Base-by-base conservation (phyloP, 1,284 basidiomycete genomes). In the Trichosporon faecale region DNA sequence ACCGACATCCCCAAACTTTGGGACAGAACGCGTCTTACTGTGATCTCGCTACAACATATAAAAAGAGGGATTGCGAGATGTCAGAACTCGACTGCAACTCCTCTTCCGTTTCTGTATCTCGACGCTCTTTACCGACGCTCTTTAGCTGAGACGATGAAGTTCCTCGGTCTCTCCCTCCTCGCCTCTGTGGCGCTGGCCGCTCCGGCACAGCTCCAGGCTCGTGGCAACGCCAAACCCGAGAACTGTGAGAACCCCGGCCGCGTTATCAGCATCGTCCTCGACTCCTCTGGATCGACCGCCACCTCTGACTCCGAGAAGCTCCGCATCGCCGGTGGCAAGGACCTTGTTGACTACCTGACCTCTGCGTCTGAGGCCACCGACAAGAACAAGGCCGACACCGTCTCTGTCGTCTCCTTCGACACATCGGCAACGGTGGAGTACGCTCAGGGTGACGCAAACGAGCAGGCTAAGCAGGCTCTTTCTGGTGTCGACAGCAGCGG, bases 361-460 rank as follows among this genome's bases (percentile, higher is more conserved):
- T 60, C 55, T 3, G n/a, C 14, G 6, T 7, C 64, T 21, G 27
- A 64, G 60, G 67, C 67, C 5, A 64, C 44, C 29, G 63, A 18
- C 4, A 40, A 7, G 44, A 64, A 68, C 46, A 68, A 68, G 67
- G 67, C 67, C 44, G 67, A 68, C 64, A 55, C 35, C 18, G 55
- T 68, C 7, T 52, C 68, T 7, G 14, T 68, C 21, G 55, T 61
- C 8, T 3, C 3, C 23, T 68, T 65, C 46, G 27, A 9, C 55
- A 5, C 7, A 12, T 6, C 8, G 3, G 27, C 55, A 12, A 18
- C 5, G 14, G 29, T 64, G 23, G 12, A 8, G 21, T 68, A 64
- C 67, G 9, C 40, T 21, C 25, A 64, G 21, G 61, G 67, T 21
- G 61, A 49, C 46, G 29, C 61, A 18, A 37, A 16, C 21, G 60